A percentile compares a stretch with the other conserved stretches of the same genome.
Conservation (phyloP, 1,139 yeast genomes). For the Saccharomycopsis phalli region DNA sequence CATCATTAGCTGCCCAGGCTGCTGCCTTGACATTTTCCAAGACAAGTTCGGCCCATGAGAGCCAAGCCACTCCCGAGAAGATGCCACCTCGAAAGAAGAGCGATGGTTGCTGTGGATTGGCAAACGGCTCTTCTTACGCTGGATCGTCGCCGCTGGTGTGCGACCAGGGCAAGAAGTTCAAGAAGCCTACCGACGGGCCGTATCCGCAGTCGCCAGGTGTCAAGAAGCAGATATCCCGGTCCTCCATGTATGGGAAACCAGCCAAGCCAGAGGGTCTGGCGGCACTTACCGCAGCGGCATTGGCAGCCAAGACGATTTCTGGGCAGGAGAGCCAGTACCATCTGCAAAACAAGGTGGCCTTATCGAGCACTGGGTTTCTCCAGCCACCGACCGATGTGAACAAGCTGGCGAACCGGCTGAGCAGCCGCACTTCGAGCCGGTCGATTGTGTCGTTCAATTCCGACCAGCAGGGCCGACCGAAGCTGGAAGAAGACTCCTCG, state of each 20-base stretch:
- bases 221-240: too few relatives aligned
- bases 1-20: slow-evolving; percentile 18
- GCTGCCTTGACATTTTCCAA: slow-evolving; percentile 15
- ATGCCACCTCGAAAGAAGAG: background rate
- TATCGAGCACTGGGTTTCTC: slow-evolving; percentile 12
- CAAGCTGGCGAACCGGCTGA: background rate
- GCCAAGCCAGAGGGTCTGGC: too few relatives aligned
- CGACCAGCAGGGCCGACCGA: too few relatives aligned
- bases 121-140: too few relatives aligned
- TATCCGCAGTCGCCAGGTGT: too few relatives aligned
- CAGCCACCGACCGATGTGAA: slow-evolving; percentile 10
- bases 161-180: too few relatives aligned
- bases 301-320: slow-evolving; percentile 16
- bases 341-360: background rate
- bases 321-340: background rate
- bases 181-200: too few relatives aligned
- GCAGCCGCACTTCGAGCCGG: slow-evolving; percentile 6
- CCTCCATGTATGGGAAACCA: too few relatives aligned
- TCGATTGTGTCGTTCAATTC: slow-evolving; percentile 4
- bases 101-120: too few relatives aligned
- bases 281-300: slow-evolving; percentile 18
- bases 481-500: too few relatives aligned
- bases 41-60: background rate
- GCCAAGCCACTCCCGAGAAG: background rate
- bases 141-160: too few relatives aligned